Conservation (phyloP, 2,329 filamentous ascomycete genomes). For the Penicillium sp. region DNA sequence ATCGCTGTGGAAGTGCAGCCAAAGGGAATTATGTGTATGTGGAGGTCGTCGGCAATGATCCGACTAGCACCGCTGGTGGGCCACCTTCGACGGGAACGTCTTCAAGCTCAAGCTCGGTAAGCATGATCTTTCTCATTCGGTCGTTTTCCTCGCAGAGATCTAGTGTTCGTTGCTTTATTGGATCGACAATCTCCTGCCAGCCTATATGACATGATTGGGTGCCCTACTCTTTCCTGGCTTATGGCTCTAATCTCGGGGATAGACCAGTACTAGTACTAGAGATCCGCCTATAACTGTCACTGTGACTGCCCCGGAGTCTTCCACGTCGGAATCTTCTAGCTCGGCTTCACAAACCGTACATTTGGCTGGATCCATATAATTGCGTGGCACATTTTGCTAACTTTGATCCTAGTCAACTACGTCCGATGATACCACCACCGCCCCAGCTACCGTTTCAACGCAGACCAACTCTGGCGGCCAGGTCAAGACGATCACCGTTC, state of each 20-base stretch:
- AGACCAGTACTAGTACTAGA: constrained; percentile 21
- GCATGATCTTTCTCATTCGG: constrained; percentile 1
- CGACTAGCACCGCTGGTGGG: constrained; percentile 33
- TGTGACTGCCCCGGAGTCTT: constrained; percentile 4
- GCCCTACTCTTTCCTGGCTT: constrained; percentile 11
- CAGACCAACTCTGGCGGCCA: constrained; percentile 27
- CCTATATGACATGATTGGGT: background rate
- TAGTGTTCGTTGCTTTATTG: constrained; percentile 3
- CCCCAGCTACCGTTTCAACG: constrained; percentile 14
- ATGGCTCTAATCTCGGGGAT: constrained; percentile 19
- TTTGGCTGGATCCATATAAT: background rate
- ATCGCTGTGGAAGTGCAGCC: constrained; percentile 44
- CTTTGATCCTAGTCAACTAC: constrained; percentile 12
- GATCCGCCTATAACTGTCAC: constrained; percentile 18
- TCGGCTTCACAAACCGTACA: constrained; percentile 14
- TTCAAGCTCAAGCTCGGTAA: constrained; percentile 25
- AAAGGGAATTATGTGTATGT: constrained; percentile 45
- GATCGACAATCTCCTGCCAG: background rate
- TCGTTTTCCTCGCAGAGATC: constrained; percentile 4
- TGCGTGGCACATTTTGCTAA: constrained; percentile 5
- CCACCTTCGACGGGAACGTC: constrained; percentile 14
- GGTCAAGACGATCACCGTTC: constrained; percentile 31
- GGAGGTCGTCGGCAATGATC: constrained; percentile 31
- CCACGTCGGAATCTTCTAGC: background rate
- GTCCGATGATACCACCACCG: constrained; percentile 17